These are phyloP conservation scores for Russula vinacea DNA, from an alignment of 768 basidiomycete genomes.

Conservation along the genomic window DNA sequence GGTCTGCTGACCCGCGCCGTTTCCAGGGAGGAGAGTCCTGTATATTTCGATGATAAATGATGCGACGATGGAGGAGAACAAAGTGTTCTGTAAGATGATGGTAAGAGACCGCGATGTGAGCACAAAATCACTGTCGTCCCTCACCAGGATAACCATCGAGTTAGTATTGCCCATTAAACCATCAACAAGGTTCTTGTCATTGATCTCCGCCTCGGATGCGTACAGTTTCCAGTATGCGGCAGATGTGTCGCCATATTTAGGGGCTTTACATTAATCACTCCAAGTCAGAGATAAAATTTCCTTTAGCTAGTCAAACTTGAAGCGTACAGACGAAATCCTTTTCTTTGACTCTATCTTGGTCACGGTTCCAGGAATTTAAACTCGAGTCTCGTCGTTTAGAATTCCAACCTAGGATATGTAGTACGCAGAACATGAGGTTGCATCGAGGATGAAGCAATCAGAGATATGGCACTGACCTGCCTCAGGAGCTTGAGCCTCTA, in stretches of 20 bases:
- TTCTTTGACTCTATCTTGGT: background rate
- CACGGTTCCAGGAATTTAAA: too few relatives aligned
- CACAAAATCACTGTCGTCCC: background rate
- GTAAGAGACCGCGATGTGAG: background rate
- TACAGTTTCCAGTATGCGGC: constrained; percentile 27
- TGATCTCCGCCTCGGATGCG: constrained; percentile 16
- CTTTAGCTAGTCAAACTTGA: too few relatives aligned
- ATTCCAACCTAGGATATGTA: background rate
- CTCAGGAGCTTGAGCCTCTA: background rate
- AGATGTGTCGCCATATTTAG: constrained; percentile 13
- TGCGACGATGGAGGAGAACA: constrained; percentile 29
- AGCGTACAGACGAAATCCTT: background rate
- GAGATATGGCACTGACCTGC: background rate
- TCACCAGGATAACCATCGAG: constrained; percentile 28
- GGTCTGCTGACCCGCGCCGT: too few relatives aligned
- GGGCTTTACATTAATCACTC: constrained; percentile 1
- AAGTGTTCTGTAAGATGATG: background rate
- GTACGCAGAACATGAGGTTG: background rate
- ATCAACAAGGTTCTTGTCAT: constrained; percentile 22
- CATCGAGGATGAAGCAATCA: background rate
- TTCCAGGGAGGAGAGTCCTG: constrained; percentile 19
- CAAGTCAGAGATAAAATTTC: background rate
- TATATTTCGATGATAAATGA: constrained; percentile 30
- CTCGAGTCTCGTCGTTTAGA: background rate
- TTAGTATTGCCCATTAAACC: constrained; percentile 23